Base-by-base conservation (phyloP, 371 early-diverging fungal species). In the Synchytrium microbalum region DNA sequence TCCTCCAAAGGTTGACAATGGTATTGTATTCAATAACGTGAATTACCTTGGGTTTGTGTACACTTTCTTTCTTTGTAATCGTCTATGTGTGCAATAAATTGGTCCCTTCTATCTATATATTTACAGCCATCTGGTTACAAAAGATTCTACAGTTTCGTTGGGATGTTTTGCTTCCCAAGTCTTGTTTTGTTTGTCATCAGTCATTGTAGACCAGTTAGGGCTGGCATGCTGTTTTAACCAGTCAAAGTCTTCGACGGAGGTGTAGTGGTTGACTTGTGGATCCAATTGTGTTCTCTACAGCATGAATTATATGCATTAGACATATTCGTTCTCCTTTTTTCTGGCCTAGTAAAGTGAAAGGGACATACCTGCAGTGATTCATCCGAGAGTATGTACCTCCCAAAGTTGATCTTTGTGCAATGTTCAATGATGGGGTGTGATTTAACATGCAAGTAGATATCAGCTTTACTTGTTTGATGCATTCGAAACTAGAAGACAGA, bases 341-440 rank as follows among this genome's bases (percentile, higher is more conserved):
- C n/a, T n/a, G n/a, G n/a, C n/a, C n/a, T n/a, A n/a, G n/a, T n/a
- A n/a, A n/a, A n/a, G n/a, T n/a, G n/a, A n/a, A n/a, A n/a, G n/a
- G n/a, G n/a, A n/a, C n/a, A n/a, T n/a, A n/a, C n/a, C n/a, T n/a
- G n/a, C n/a, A n/a, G 19, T 38, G 46, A 38, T 19, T 5, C 69
- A 27, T 55, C 5, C 5, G 63, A 61, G 64, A 69, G 66, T 55
- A 72, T 71, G 60, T 76, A 84, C 14, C 82, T 69, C 10, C 81
- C 86, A 63, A 89, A 84, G 3, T 74, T 64, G 60, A 91, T 75
- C 0, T 70, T 66, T 2, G 73, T 60, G 29, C 88, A 89, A 59
- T 86, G 84, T 68, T 91, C 92, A 67, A 93, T 92, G 65, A 91
- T 90, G 1, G 92, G 91, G 2, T 84, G 82, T 64, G 89, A 88